A percentile compares a stretch with the other conserved stretches of the same genome.
phyloP scores from a whole-genome alignment of 495 filamentous ascomycete genomes.

The Aspergillus biplanus region DNA sequence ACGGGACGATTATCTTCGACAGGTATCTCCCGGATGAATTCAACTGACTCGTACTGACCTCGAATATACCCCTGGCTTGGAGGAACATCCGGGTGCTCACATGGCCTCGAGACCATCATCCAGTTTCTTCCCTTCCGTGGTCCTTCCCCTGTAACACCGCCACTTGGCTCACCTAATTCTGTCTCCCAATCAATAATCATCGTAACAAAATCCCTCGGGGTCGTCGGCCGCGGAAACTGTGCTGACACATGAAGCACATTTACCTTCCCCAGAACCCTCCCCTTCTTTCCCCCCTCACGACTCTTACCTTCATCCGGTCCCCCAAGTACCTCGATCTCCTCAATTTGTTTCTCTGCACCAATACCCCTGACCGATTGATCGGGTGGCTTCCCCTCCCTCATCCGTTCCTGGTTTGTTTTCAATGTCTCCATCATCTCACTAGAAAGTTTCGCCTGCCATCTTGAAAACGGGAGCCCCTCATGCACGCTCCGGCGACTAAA shows the following conservation, averaged over 20 bases:
- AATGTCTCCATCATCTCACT: conserved; percentile 58
- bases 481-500: conserved; percentile 88
- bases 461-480: conserved; percentile 70
- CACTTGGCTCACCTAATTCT: conserved; percentile 22
- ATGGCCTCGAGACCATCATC: conserved; percentile 86
- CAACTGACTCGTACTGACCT: conserved; percentile 88
- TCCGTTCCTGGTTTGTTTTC: conserved; percentile 62
- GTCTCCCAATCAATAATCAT: conserved; percentile 63
- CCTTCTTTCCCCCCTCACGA: conserved; percentile 47
- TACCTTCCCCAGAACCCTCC: conserved; percentile 32
- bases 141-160: background rate
- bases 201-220: conserved; percentile 85
- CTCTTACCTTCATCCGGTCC: conserved; percentile 56
- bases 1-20: conserved; percentile 12
- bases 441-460: conserved; percentile 58
- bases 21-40: conserved; percentile 87
- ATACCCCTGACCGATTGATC: conserved; percentile 75
- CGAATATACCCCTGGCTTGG: conserved; percentile 71
- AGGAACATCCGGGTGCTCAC: conserved; percentile 72
- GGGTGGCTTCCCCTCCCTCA: conserved; percentile 35
- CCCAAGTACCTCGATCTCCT: conserved; percentile 56
- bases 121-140: conserved; percentile 58
- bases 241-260: conserved; percentile 82
- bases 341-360: conserved; percentile 75
- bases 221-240: conserved; percentile 86